phyloP scores from a whole-genome alignment of 371 early-diverging fungal genomes.

The Mucor lusitanicus region DNA sequence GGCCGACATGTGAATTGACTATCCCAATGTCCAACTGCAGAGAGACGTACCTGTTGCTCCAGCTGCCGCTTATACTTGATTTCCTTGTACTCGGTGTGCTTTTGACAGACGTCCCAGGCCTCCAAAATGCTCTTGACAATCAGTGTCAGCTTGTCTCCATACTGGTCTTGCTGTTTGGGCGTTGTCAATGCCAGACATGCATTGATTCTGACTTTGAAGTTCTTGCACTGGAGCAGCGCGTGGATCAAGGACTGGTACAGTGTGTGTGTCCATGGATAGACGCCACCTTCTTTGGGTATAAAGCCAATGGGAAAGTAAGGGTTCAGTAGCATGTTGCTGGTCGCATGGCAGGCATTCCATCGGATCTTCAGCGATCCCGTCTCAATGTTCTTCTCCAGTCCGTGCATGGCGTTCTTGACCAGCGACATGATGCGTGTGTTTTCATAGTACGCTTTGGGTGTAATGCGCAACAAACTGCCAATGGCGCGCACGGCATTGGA shows the following conservation, averaged over 20 bases:
- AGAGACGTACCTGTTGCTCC: constrained; percentile 49
- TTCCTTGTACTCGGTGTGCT: constrained; percentile 56
- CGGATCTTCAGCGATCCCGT: constrained; percentile 76
- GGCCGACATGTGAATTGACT: not conserved
- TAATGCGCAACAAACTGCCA: constrained; percentile 66
- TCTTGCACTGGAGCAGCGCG: constrained; percentile 62
- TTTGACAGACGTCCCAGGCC: constrained; percentile 42
- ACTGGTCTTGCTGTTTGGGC: constrained; percentile 45
- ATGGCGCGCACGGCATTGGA: constrained; percentile 76
- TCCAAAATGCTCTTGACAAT: constrained; percentile 49
- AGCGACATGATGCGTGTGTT: constrained; percentile 49
- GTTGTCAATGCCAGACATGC: constrained; percentile 69
- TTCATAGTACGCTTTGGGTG: constrained; percentile 52
- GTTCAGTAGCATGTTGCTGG: constrained; percentile 66
- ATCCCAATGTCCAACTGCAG: not conserved
- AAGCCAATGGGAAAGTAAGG: constrained; percentile 63
- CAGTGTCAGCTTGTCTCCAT: constrained; percentile 48
- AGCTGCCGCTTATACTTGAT: constrained; percentile 63
- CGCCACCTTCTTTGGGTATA: constrained; percentile 20
- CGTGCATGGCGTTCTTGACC: constrained; percentile 56
- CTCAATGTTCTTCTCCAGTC: constrained; percentile 69
- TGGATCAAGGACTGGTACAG: constrained; percentile 59
- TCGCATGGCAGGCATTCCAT: constrained; percentile 85
- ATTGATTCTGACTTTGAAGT: constrained; percentile 83
- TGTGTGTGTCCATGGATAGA: constrained; percentile 55